Evolutionary conservation across 2,329 filamentous ascomycete species (phyloP).

Genomic region (Macroventuria anomochaeta): DNA sequence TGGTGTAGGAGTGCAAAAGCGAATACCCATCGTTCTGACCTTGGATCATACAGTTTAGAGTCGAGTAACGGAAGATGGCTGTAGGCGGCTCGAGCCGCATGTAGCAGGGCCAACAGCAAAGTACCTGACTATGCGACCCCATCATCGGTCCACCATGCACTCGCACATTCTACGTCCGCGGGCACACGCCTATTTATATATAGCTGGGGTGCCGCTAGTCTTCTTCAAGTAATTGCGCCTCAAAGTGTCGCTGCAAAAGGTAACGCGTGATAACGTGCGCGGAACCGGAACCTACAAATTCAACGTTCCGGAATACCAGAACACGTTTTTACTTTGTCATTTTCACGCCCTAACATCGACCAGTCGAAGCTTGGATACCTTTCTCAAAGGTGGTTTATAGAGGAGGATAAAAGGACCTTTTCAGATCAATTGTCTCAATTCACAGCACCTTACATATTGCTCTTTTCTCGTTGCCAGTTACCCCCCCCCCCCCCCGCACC

Average conservation of each 20-base stretch:
- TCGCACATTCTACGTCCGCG: no score
- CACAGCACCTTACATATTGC: no score
- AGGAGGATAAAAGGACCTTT: not conserved
- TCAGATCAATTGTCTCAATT: not conserved
- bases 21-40: not conserved
- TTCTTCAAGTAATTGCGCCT: not conserved
- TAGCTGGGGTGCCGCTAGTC: not conserved
- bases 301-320: not conserved
- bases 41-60: no score
- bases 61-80: no score
- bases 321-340: not conserved
- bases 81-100: no score
- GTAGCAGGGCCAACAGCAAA: not conserved
- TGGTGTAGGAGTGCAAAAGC: not conserved
- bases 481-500: no score
- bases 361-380: not conserved
- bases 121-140: not conserved
- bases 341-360: constrained; percentile 8
- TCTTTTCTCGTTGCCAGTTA: not conserved
- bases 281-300: constrained; percentile 9
- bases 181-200: not conserved
- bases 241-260: not conserved
- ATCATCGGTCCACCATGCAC: no score
- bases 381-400: not conserved
- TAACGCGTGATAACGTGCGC: constrained; percentile 8